Conservation (phyloP, 1,284 basidiomycete genomes). For the Xerocomus amazonicus region DNA sequence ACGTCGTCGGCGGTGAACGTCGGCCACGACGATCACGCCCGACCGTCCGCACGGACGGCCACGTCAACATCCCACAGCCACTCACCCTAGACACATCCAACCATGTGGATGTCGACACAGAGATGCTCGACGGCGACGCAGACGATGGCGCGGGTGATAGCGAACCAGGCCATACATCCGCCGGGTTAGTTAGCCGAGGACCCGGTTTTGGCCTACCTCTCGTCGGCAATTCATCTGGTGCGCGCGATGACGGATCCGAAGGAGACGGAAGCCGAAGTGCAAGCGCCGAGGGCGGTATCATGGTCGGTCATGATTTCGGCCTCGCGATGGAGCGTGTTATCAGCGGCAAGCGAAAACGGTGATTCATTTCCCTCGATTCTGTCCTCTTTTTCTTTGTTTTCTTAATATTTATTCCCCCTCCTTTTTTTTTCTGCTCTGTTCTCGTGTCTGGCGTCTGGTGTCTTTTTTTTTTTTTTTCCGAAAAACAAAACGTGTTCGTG, state of each 20-base stretch:
- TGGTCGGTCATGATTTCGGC: conserved; percentile 8
- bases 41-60: conserved; percentile 29
- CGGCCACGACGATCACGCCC: conserved; percentile 19
- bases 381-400: not conserved
- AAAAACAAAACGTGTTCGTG: too few relatives aligned
- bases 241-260: conserved; percentile 25
- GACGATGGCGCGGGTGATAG: conserved; percentile 9
- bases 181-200: conserved; percentile 6
- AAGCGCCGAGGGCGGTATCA: conserved; percentile 19
- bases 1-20: conserved; percentile 23
- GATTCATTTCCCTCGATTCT: conserved; percentile 9
- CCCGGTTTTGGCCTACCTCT: conserved; percentile 21
- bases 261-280: conserved; percentile 25
- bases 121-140: conserved; percentile 25
- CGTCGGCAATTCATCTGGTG: conserved; percentile 11
- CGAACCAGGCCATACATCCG: conserved; percentile 3
- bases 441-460: too few relatives aligned
- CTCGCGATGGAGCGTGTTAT: conserved; percentile 26
- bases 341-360: conserved; percentile 46
- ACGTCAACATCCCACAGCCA: conserved; percentile 15
- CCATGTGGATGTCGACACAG: conserved; percentile 22
- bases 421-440: not conserved
- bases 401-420: not conserved
- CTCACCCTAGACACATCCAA: conserved; percentile 4
- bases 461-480: too few relatives aligned